Evolutionary conservation across 2,329 filamentous ascomycete species (phyloP).

Genomic region (Bipolaris cookei): DNA sequence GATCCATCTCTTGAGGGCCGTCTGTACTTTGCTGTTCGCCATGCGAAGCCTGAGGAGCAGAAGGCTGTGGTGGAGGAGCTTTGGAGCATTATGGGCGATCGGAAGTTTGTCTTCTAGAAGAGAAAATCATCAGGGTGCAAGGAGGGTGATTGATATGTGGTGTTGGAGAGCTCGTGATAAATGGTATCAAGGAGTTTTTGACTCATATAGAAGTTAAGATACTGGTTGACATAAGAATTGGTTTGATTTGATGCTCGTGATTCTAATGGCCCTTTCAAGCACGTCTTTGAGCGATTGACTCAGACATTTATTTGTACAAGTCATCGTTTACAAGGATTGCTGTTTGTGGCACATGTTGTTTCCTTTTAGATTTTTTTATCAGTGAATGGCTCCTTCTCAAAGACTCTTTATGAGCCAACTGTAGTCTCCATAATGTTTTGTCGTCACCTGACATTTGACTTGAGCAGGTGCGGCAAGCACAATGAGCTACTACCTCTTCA

Average conservation of each 20-base stretch:
- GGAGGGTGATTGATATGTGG: neutral
- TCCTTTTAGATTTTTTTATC: neutral
- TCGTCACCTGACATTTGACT: neutral
- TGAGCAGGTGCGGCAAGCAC: neutral
- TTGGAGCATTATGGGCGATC: constrained; percentile 46
- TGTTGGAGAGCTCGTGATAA: too few relatives aligned
- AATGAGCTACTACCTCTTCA: neutral
- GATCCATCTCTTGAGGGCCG: constrained; percentile 44
- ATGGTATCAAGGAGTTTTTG: neutral
- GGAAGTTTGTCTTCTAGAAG: constrained; percentile 31
- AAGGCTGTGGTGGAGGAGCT: constrained; percentile 42
- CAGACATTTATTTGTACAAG: neutral
- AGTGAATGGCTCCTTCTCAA: neutral
- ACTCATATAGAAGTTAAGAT: neutral
- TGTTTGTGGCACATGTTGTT: neutral
- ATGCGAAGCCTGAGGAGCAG: constrained; percentile 41
- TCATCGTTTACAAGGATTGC: neutral
- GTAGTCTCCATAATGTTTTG: neutral
- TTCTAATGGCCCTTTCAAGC: neutral
- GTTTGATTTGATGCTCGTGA: neutral
- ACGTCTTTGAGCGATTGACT: neutral
- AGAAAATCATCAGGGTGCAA: neutral
- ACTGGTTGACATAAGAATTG: neutral
- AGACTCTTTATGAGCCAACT: neutral
- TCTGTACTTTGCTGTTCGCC: constrained; percentile 44